Conservation (phyloP, 2,329 filamentous ascomycete genomes). For the Colletotrichum tamarilloi region DNA sequence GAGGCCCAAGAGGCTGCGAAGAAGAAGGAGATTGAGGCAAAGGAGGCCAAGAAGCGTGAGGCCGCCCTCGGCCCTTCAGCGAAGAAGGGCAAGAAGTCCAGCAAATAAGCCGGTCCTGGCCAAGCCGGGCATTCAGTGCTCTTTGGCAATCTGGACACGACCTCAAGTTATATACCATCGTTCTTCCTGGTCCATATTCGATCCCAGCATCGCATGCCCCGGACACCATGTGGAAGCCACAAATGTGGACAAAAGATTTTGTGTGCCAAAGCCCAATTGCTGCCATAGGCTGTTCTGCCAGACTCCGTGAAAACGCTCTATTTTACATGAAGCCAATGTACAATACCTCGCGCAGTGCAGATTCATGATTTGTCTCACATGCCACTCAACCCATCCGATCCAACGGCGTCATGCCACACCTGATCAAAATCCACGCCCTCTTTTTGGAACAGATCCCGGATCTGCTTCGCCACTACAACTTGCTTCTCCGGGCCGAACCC, state of each 20-base stretch:
- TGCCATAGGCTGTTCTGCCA: neutral
- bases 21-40: slow-evolving; percentile 63
- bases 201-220: slow-evolving; percentile 11
- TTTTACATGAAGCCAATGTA: neutral
- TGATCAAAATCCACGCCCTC: slow-evolving; percentile 85
- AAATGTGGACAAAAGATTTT: slow-evolving; percentile 7
- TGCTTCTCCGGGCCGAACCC: slow-evolving; percentile 83
- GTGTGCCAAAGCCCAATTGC: neutral
- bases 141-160: neutral
- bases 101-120: slow-evolving; percentile 16
- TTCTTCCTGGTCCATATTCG: slow-evolving; percentile 5
- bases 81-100: slow-evolving; percentile 59
- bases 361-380: slow-evolving; percentile 8
- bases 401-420: slow-evolving; percentile 77
- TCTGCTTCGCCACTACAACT: slow-evolving; percentile 76
- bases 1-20: slow-evolving; percentile 62
- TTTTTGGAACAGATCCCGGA: slow-evolving; percentile 78
- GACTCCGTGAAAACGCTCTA: neutral
- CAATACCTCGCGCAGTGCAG: neutral
- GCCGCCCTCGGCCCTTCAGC: slow-evolving; percentile 56
- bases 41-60: slow-evolving; percentile 66
- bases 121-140: neutral
- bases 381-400: slow-evolving; percentile 48
- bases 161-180: slow-evolving; percentile 17
- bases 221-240: neutral